Evolutionary conservation across 306 rosid species (phyloP), one percentile per base, ranked within the genome.

Genomic region (Prunus armeniaca): DNA sequence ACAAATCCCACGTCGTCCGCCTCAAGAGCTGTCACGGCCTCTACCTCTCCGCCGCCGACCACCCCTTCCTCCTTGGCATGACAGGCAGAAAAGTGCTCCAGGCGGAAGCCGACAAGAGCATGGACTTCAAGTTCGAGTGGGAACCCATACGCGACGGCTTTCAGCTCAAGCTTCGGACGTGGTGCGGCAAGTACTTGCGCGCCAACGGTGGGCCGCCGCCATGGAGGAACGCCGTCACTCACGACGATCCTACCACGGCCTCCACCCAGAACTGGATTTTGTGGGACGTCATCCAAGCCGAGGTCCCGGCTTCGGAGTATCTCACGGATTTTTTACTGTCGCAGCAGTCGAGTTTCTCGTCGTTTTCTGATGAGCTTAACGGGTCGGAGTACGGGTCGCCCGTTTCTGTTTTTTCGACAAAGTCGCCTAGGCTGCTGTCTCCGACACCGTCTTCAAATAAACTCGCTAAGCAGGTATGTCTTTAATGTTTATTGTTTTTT

Each of bases 181-280:
- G 89, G 93, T 83, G 89, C 61, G 92, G 92, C n/a, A 92, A 81
- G n/a, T 89, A 41, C n/a, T 22, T 95, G 20, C 85, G 97, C 11
- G 97, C 79, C 0, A 92, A 95, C 71, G 98, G 98, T 0, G 93
- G 95, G 1, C 83, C 89, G 2, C 97, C 92, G 4, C 69, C 98
- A 63, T 95, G 98, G 98, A 75, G 98, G 25, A 95, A 89, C 65
- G 76, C 92, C 11, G 65, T 95, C 0, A 90, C 98, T 5, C 89
- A 85, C 55, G 97, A 89, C 32, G 90, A 90, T 1, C 93, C 91
- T 0, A 41, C 64, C 30, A 76, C 76, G 11, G 60, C 87, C 1
- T 70, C 89, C 0, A 90, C 96, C 0, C 57, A 65, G 85, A 86
- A 84, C 51, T 90, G 92, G 91, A 69, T 89, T 60, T 69, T 95